These are phyloP conservation scores for Raphidocelis subcapitata DNA, from an alignment of 139 green algal genomes.

Conservation along the genomic window DNA sequence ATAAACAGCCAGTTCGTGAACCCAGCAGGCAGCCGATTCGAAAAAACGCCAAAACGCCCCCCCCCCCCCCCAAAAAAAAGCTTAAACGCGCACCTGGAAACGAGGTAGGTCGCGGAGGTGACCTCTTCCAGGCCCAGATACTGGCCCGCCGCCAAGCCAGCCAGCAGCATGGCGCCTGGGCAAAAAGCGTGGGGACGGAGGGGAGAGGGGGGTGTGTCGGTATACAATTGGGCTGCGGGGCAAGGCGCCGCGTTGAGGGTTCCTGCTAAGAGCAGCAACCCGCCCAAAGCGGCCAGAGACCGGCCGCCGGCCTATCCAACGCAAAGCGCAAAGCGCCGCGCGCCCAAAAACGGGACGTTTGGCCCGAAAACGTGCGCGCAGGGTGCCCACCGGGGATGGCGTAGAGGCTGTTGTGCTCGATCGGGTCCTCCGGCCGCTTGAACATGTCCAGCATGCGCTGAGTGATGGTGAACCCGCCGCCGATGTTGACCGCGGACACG, in stretches of 20 bases:
- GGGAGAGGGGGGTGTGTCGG: background rate
- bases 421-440: slow-evolving; percentile 77
- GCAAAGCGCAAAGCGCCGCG: no score
- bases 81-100: slow-evolving; percentile 11
- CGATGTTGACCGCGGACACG: slow-evolving; percentile 83
- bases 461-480: slow-evolving; percentile 88
- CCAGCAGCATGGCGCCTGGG: slow-evolving; percentile 42
- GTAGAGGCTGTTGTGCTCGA: slow-evolving; percentile 78
- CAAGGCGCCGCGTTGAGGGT: no score
- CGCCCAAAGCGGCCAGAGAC: no score
- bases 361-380: no score
- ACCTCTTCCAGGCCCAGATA: slow-evolving; percentile 62
- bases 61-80: no score
- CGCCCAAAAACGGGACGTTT: no score
- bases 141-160: slow-evolving; percentile 46
- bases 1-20: no score
- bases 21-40: no score
- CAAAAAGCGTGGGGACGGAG: background rate
- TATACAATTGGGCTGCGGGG: no score
- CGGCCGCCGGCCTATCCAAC: no score
- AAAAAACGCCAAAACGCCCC: no score
- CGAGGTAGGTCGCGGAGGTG: slow-evolving; percentile 73
- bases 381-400: slow-evolving; percentile 45
- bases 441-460: slow-evolving; percentile 95
- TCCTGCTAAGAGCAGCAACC: no score